Evolutionary conservation across 2,329 filamentous ascomycete genomes (phyloP), one percentile per base, ranked within the genome.

Genomic region (Blumeria graminis): DNA sequence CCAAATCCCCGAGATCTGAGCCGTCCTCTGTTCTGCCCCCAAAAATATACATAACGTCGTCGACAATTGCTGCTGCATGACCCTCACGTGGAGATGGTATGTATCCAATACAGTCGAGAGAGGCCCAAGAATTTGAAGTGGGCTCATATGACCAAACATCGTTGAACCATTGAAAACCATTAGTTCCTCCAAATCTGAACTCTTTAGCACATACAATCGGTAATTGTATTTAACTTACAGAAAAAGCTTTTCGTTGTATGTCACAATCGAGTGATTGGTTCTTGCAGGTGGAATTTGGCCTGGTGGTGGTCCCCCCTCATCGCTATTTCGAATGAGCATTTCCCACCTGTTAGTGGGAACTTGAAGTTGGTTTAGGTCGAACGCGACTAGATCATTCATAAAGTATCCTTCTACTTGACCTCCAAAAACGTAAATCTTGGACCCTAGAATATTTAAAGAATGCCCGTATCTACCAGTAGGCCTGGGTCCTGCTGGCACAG

Each of bases 41-140:
- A 68, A 98, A 98, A 59, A 98, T 81, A 71, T 98, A 98, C 93
- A 98, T 98, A 58, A 95, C 92, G 67, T 98, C 92, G 67, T 92
- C 87, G 46, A 98, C 89, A 18, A 98, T 74, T 3, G 90, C 82
- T 13, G 92, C 87, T 11, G 93, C 89, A 68, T 98, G 92, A 3
- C 92, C 92, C 73, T 98, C 92, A 59, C 92, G 80, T 16, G 90
- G 82, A 1, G 88, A 82, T 1, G 93, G 92, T 58, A 98, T 96
- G 68, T 95, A 98, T 38, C 92, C 92, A 64, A 96, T 95, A 67
- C 92, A 98, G 65, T 96, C 90, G 57, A 94, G 75, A 66, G 93
- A 84, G 9, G 80, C 72, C 92, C 92, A 98, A 57, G 76, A 72
- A 68, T 95, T 95, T 50, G 77, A 72, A 56, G 80, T 75, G 7